Evolutionary conservation across 73 alveolate genomes (phyloP).

Genomic region (Paraurostyla sp.): DNA sequence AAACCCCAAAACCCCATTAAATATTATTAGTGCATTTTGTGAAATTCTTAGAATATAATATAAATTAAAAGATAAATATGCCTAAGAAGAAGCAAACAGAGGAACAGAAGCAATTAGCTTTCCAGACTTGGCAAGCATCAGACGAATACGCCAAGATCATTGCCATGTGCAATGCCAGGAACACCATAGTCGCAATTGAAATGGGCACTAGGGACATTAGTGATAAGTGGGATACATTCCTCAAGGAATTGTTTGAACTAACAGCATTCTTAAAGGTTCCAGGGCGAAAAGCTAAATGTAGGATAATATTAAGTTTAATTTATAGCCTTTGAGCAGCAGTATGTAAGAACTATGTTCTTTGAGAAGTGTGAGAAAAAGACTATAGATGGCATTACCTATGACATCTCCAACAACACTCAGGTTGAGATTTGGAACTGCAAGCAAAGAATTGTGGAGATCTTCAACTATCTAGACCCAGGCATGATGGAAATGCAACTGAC

Average conservation of each 20-base stretch:
- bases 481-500: slow-evolving; percentile 53
- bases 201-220: slow-evolving; percentile 58
- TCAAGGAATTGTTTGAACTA: slow-evolving; percentile 44
- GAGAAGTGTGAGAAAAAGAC: slow-evolving; percentile 36
- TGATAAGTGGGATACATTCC: slow-evolving; percentile 25
- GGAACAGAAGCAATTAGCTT: slow-evolving; percentile 38
- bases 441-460: slow-evolving; percentile 28
- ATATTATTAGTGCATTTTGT: too few relatives aligned
- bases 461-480: slow-evolving; percentile 40
- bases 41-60: too few relatives aligned
- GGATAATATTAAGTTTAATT: not conserved
- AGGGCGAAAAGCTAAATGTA: slow-evolving; percentile 63
- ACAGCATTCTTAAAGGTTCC: slow-evolving; percentile 54
- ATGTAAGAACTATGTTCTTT: slow-evolving; percentile 65
- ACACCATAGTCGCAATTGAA: slow-evolving; percentile 26
- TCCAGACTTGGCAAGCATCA: slow-evolving; percentile 19
- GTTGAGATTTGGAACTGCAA: slow-evolving; percentile 70
- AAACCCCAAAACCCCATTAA: too few relatives aligned
- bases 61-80: not conserved
- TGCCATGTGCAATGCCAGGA: not conserved
- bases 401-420: slow-evolving; percentile 18
- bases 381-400: slow-evolving; percentile 59
- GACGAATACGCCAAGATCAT: slow-evolving; percentile 35
- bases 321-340: slow-evolving; percentile 65
- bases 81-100: slow-evolving; percentile 35